A percentile compares a stretch with the other conserved stretches of the same genome.
Evolutionary conservation across 1,284 basidiomycete species (phyloP).

Genomic region (Tausonia pullulans): DNA sequence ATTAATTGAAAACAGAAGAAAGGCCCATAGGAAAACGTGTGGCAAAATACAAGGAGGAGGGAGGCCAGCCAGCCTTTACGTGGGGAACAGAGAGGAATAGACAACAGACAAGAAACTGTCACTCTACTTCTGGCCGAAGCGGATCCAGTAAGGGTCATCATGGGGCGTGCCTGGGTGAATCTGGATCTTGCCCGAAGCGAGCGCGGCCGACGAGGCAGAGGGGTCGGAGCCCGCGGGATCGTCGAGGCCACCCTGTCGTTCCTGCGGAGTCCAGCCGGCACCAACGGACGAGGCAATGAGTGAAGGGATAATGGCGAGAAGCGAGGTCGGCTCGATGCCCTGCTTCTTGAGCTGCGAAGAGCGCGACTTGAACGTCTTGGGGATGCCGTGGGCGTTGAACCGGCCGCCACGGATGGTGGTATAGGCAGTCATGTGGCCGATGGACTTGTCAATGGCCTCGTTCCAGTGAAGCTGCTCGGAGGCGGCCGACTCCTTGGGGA

Average conservation of each 20-base stretch:
- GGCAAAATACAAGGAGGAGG: too few relatives aligned
- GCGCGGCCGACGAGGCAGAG: slow-evolving; percentile 60
- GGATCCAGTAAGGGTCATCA: slow-evolving; percentile 6
- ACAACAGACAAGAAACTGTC: background rate
- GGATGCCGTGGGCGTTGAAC: slow-evolving; percentile 47
- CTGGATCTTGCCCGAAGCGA: slow-evolving; percentile 43
- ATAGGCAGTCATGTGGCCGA: slow-evolving; percentile 74
- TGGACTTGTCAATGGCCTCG: slow-evolving; percentile 59
- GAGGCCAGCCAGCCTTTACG: too few relatives aligned
- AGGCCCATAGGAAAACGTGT: too few relatives aligned
- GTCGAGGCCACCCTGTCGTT: slow-evolving; percentile 41
- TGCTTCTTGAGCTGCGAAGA: slow-evolving; percentile 39
- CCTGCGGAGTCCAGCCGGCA: slow-evolving; percentile 57
- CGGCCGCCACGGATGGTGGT: slow-evolving; percentile 74
- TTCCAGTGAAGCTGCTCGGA: slow-evolving; percentile 49
- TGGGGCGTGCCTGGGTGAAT: slow-evolving; percentile 18
- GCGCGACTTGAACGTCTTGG: slow-evolving; percentile 67
- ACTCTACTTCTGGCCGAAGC: slow-evolving; percentile 9
- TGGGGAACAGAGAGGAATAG: background rate
- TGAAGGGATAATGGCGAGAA: slow-evolving; percentile 81
- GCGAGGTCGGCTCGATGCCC: slow-evolving; percentile 34
- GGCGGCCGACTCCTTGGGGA: slow-evolving; percentile 55
- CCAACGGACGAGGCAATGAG: slow-evolving; percentile 75
- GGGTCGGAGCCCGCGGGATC: slow-evolving; percentile 67
- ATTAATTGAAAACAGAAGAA: too few relatives aligned